Evolutionary conservation across 2,329 filamentous ascomycete species (phyloP).

Genomic region (Fusarium mundagurra): DNA sequence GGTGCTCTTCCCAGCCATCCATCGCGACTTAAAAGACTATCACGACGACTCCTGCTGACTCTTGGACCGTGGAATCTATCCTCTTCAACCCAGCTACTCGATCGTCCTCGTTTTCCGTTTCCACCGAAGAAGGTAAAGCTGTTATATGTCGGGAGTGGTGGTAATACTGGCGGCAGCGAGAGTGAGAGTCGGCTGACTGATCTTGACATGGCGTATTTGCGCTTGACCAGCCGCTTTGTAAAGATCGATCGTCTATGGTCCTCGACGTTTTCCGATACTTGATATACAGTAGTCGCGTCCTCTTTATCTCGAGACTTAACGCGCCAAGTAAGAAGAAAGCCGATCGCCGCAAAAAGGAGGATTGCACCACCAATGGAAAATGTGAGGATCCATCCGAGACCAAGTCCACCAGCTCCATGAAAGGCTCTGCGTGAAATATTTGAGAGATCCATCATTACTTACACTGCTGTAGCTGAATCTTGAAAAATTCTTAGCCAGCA

Average conservation of each 20-base stretch:
- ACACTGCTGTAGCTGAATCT: slow-evolving; percentile 21
- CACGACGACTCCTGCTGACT: slow-evolving; percentile 45
- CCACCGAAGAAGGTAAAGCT: slow-evolving; percentile 44
- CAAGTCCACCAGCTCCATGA: slow-evolving; percentile 36
- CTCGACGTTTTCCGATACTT: slow-evolving; percentile 38
- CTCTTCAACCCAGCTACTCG: slow-evolving; percentile 60
- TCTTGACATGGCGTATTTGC: slow-evolving; percentile 39
- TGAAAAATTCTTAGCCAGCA: slow-evolving; percentile 7
- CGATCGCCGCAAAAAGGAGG: slow-evolving; percentile 55
- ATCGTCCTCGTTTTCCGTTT: slow-evolving; percentile 41
- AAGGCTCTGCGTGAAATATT: slow-evolving; percentile 12
- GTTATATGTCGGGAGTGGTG: slow-evolving; percentile 48
- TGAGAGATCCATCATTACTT: slow-evolving; percentile 19
- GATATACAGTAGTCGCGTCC: slow-evolving; percentile 42
- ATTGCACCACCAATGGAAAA: slow-evolving; percentile 60
- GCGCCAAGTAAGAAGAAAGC: slow-evolving; percentile 54
- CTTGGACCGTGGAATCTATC: slow-evolving; percentile 61
- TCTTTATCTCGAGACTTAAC: slow-evolving; percentile 40
- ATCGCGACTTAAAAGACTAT: slow-evolving; percentile 46
- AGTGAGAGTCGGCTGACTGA: slow-evolving; percentile 47
- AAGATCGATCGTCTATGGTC: slow-evolving; percentile 30
- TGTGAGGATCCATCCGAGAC: slow-evolving; percentile 53
- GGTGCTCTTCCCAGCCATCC: slow-evolving; percentile 49
- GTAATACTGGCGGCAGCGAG: slow-evolving; percentile 44
- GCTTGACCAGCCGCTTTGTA: slow-evolving; percentile 46